Evolutionary conservation across 345 rosid genomes (phyloP).

Genomic region (Dipteronia sinensis): DNA sequence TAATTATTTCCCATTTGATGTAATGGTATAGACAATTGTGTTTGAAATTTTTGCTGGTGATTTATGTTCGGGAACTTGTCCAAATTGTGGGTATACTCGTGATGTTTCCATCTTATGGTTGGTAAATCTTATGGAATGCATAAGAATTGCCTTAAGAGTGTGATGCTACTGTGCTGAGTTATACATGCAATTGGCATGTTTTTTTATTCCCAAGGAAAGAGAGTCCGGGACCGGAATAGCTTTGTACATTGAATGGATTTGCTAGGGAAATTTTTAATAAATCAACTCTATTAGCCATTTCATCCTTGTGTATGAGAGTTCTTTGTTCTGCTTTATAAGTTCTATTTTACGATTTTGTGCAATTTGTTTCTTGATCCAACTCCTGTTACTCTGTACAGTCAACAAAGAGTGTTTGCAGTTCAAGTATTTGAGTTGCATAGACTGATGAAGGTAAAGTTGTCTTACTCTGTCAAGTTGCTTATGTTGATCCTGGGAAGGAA

Average conservation of each 20-base stretch:
- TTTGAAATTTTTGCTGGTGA: not conserved
- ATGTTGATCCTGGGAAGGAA: slow-evolving; percentile 13
- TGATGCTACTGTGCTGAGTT: slow-evolving; percentile 1
- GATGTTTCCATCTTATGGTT: not conserved
- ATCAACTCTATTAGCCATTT: too few relatives aligned
- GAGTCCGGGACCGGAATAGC: not conserved
- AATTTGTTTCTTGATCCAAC: slow-evolving; percentile 33
- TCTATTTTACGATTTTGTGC: slow-evolving; percentile 10
- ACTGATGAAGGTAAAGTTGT: slow-evolving; percentile 71
- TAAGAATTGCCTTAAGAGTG: not conserved
- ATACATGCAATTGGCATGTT: not conserved
- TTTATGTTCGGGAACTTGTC: not conserved
- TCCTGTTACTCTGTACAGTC: slow-evolving; percentile 65
- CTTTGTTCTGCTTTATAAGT: not conserved
- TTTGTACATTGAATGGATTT: not conserved
- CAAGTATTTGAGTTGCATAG: slow-evolving; percentile 95
- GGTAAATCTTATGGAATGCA: not conserved
- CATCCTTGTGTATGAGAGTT: too few relatives aligned
- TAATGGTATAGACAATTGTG: not conserved
- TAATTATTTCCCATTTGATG: not conserved
- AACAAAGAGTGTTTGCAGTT: slow-evolving; percentile 86
- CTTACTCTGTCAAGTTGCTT: slow-evolving; percentile 16
- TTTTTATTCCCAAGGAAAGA: not conserved
- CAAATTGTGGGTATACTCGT: not conserved
- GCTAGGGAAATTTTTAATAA: too few relatives aligned